Conservation (phyloP, 768 basidiomycete species). For the Mycena filopes region DNA sequence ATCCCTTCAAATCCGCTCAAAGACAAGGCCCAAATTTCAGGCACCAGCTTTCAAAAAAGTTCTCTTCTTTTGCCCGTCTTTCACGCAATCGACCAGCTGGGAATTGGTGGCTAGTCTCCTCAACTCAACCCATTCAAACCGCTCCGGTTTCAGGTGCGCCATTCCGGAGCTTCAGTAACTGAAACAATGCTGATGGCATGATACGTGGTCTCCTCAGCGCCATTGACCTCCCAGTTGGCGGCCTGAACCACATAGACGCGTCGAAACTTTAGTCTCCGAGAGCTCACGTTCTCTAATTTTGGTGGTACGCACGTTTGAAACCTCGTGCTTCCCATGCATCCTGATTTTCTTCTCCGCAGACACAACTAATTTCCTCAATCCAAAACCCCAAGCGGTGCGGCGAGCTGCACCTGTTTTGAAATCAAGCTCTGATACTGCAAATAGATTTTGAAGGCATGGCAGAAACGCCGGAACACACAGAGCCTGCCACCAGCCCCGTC, state of each 20-base stretch:
- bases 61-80: background rate
- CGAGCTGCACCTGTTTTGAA: background rate
- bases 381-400: slow-evolving; percentile 4
- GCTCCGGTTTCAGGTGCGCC: no score
- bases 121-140: no score
- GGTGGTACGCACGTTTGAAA: slow-evolving; percentile 21
- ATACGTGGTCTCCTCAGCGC: slow-evolving; percentile 17
- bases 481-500: slow-evolving; percentile 12
- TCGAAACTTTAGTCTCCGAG: background rate
- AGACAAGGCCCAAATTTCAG: background rate
- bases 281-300: background rate
- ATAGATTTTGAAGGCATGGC: slow-evolving; percentile 20
- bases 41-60: background rate
- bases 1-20: background rate
- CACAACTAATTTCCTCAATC: background rate
- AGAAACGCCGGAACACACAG: slow-evolving; percentile 17
- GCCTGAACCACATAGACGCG: slow-evolving; percentile 7
- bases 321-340: background rate
- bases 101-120: background rate
- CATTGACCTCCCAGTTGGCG: background rate
- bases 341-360: slow-evolving; percentile 10
- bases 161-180: background rate
- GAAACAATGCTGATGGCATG: background rate
- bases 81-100: background rate
- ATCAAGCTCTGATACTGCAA: background rate